Evolutionary conservation across 352 stramenopile species (phyloP).

Genomic region (Phytophthora podocarpi): DNA sequence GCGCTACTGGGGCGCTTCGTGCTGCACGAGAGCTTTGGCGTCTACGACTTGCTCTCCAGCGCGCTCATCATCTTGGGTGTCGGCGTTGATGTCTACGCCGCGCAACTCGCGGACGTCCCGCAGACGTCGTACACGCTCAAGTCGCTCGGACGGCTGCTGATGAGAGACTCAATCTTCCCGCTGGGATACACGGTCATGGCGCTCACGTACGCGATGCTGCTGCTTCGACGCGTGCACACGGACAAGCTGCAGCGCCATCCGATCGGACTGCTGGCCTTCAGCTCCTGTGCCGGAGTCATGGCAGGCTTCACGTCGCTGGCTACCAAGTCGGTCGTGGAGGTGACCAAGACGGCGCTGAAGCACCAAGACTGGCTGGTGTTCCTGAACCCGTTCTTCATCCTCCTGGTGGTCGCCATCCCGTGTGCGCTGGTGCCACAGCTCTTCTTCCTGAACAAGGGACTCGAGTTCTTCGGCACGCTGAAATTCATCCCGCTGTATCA

Average conservation of each 20-base stretch:
- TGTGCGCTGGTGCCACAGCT: conserved; percentile 67
- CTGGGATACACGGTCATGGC: conserved; percentile 54
- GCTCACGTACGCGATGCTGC: conserved; percentile 51
- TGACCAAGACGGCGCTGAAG: conserved; percentile 53
- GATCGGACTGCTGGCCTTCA: conserved; percentile 68
- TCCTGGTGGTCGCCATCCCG: conserved; percentile 64
- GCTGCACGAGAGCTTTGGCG: conserved; percentile 54
- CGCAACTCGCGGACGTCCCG: conserved; percentile 48
- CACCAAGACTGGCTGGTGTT: conserved; percentile 50
- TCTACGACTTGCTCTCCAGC: conserved; percentile 61
- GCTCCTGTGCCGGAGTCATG: conserved; percentile 76
- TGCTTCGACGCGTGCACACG: conserved; percentile 60
- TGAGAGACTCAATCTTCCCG: conserved; percentile 63
- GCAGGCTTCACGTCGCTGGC: conserved; percentile 77
- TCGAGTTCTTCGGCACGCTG: conserved; percentile 80
- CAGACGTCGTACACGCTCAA: conserved; percentile 62
- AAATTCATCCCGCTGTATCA: conserved; percentile 86
- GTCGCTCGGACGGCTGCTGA: conserved; percentile 51
- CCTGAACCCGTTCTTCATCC: conserved; percentile 71
- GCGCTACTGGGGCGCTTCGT: conserved; percentile 71
- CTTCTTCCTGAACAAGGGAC: conserved; percentile 80
- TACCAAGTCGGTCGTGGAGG: conserved; percentile 77
- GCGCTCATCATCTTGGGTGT: conserved; percentile 70
- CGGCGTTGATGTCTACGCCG: conserved; percentile 63
- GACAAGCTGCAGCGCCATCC: conserved; percentile 58